Evolutionary conservation across 306 rosid genomes (phyloP).

Genomic region (Prosopis cineraria): DNA sequence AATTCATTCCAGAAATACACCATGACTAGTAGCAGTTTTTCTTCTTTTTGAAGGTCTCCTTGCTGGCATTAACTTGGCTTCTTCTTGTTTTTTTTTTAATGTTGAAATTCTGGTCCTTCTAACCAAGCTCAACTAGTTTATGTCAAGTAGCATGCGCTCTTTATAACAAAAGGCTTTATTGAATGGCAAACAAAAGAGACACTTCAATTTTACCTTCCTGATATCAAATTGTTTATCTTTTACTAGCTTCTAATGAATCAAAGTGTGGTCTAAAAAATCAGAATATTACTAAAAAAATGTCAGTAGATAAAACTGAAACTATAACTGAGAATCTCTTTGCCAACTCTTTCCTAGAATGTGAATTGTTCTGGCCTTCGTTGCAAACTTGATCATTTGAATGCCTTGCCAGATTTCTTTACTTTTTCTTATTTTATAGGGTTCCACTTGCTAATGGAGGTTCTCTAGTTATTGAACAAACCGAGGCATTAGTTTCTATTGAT

Average conservation of each 20-base stretch:
- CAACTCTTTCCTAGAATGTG: conserved; percentile 13
- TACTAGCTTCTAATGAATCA: background rate
- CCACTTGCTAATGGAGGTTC: conserved; percentile 92
- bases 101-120: background rate
- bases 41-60: background rate
- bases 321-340: background rate
- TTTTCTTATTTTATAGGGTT: conserved; percentile 63
- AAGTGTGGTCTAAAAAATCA: background rate
- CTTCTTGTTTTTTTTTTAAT: background rate
- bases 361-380: conserved; percentile 20
- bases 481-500: conserved; percentile 94
- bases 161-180: background rate
- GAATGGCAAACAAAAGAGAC: background rate
- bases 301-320: background rate
- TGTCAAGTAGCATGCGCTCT: background rate
- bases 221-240: conserved; percentile 3
- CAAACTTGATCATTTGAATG: conserved; percentile 9
- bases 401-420: conserved; percentile 25
- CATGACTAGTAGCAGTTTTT: background rate
- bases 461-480: conserved; percentile 94
- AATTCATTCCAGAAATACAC: conserved; percentile 1
- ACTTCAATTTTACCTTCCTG: conserved; percentile 4
- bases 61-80: background rate
- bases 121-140: background rate
- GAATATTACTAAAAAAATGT: conserved; percentile 11